phyloP scores from a whole-genome alignment of 805 yeast species.

The Metschnikowia matae region DNA sequence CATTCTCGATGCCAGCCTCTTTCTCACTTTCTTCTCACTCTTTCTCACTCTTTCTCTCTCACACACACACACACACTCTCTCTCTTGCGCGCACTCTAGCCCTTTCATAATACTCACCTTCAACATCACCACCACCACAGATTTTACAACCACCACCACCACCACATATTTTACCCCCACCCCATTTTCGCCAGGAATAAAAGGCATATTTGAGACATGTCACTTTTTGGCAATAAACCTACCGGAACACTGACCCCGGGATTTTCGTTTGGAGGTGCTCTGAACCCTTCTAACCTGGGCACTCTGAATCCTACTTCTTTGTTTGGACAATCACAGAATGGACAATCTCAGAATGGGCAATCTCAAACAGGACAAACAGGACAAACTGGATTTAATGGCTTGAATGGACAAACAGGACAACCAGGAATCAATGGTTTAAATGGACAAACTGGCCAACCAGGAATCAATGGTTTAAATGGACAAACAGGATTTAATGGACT shows the following conservation, averaged over 20 bases:
- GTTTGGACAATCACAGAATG: conserved; percentile 2
- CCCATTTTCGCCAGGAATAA: too few species aligned
- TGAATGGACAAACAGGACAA: not conserved
- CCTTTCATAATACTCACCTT: not conserved
- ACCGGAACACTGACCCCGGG: conserved; percentile 6
- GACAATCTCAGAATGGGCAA: not conserved
- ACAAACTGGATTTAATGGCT: too few species aligned
- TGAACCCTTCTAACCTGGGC: too few species aligned
- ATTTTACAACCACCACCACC: too few species aligned
- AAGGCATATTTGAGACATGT: conserved; percentile 5
- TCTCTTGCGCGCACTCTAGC: not conserved
- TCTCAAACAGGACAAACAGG: not conserved
- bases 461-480: too few species aligned
- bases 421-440: too few species aligned
- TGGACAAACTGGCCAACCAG: too few species aligned
- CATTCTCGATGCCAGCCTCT: not conserved
- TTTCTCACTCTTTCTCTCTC: too few species aligned
- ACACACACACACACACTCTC: too few species aligned
- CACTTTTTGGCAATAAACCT: conserved; percentile 12
- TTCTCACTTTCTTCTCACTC: not conserved
- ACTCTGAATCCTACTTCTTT: not conserved
- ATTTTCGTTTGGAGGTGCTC: conserved; percentile 6
- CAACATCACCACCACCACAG: too few species aligned
- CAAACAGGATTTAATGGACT: not conserved
- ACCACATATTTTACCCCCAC: too few species aligned